Base-by-base conservation (phyloP, 2,329 filamentous ascomycete genomes). In the Trichophyton equinum region DNA sequence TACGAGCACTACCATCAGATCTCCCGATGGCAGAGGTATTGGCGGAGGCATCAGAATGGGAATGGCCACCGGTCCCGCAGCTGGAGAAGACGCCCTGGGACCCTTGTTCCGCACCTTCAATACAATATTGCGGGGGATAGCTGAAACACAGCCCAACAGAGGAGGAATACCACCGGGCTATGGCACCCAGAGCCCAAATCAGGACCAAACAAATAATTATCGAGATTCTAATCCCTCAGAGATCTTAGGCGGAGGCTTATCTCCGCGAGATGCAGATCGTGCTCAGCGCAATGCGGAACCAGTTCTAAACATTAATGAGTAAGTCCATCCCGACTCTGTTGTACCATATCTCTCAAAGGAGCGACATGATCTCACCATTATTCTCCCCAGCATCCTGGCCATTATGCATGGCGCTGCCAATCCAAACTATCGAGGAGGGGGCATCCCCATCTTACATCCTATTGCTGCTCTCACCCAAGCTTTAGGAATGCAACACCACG, bases 241-340 rank as follows among this genome's bases (percentile, higher is more conserved):
- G 22, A 25, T 44, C n/a, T n/a, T 57, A 22, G 33, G 33, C 6
- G 55, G 55, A 38, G 75, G 76, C 57, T 67, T 82, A 49, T 72
- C 71, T 59, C 81, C 82, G 38, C 77, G 80, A 64, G 76, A 83
- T 67, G 74, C 78, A 27, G 76, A 81, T 66, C 72, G 72, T 30
- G 75, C 80, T 44, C 81, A 80, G 64, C 74, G 76, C 15, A 74
- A 71, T 60, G 68, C 72, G n/a, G 72, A 75, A 60, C 78, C 77
- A 7, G 70, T 79, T 22, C 75, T 77, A 60, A 78, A 77, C 61
- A 65, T 83, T 59, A 68, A 74, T 64, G 76, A 77, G 77, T 81
- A 76, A 66, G 78, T 71, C 13, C n/a, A 3, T 18, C 51, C 11
- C 15, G 15, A 6, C 8, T 7, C 15, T 55, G 11, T 22, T 55